Evolutionary conservation across 2,329 filamentous ascomycete species (phyloP).

Genomic region (Penicillium sp.): DNA sequence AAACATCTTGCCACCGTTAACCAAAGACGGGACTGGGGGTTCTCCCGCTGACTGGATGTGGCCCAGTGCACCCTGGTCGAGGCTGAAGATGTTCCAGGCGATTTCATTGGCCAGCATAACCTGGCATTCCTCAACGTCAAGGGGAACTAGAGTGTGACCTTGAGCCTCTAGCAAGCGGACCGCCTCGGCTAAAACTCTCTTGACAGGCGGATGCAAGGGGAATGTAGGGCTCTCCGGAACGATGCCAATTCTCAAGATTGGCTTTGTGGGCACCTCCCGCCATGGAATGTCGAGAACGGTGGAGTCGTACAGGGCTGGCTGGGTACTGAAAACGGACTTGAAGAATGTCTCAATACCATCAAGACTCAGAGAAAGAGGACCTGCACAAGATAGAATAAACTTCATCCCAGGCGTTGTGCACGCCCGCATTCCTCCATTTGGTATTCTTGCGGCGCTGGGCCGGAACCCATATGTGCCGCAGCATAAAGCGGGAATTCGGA

Average conservation of each 20-base stretch:
- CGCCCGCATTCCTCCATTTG: conserved; percentile 20
- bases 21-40: conserved; percentile 24
- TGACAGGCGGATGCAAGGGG: conserved; percentile 53
- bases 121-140: conserved; percentile 23
- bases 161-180: conserved; percentile 39
- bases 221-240: conserved; percentile 49
- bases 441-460: conserved; percentile 30
- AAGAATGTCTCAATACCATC: conserved; percentile 22
- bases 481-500: conserved; percentile 35
- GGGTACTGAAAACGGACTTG: conserved; percentile 10
- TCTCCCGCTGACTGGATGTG: conserved; percentile 27
- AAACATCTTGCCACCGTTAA: conserved; percentile 8
- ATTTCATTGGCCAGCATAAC: conserved; percentile 22
- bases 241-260: conserved; percentile 49
- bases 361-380: conserved; percentile 21
- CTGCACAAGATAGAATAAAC: conserved; percentile 24
- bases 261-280: conserved; percentile 16
- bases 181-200: conserved; percentile 45
- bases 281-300: conserved; percentile 23
- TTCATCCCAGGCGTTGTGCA: conserved; percentile 24
- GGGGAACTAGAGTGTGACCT: conserved; percentile 47
- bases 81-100: conserved; percentile 25
- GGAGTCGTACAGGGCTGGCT: conserved; percentile 22
- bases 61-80: conserved; percentile 18
- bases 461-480: conserved; percentile 36